Percentiles rank a stretch among this genome's conserved stretches.
These are phyloP conservation scores for Ustilago nuda DNA, from an alignment of 1,284 basidiomycete genomes.

Conservation along the genomic window DNA sequence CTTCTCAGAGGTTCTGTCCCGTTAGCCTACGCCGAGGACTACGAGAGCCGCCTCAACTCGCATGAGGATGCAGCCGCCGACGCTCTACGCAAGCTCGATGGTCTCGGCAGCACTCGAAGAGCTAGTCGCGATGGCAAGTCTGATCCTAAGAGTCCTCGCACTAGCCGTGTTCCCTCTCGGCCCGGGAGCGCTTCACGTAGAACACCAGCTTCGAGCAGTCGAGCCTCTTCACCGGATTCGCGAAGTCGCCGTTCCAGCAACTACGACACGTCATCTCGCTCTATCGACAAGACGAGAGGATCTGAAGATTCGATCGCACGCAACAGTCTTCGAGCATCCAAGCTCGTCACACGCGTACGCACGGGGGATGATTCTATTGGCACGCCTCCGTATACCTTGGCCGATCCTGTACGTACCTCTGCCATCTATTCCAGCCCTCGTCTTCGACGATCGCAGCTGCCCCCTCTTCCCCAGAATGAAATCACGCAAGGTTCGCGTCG, in stretches of 20 bases:
- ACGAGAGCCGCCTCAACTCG: constrained; percentile 48
- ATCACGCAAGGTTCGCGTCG: constrained; percentile 37
- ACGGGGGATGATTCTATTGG: constrained; percentile 19
- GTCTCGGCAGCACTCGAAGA: constrained; percentile 76
- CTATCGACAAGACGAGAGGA: constrained; percentile 28
- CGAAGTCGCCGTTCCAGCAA: constrained; percentile 45
- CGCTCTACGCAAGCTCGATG: constrained; percentile 91
- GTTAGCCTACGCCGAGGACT: constrained; percentile 54
- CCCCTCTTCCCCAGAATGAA: constrained; percentile 55
- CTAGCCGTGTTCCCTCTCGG: constrained; percentile 46
- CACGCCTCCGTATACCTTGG: constrained; percentile 11
- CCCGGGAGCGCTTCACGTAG: constrained; percentile 51
- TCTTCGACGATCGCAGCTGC: constrained; percentile 51
- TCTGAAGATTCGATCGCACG: constrained; percentile 28
- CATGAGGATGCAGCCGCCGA: constrained; percentile 86
- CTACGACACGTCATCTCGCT: constrained; percentile 42
- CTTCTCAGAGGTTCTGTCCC: constrained; percentile 63
- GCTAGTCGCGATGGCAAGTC: constrained; percentile 44
- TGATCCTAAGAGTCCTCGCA: constrained; percentile 53
- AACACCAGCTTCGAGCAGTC: constrained; percentile 48
- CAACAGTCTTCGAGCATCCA: constrained; percentile 43
- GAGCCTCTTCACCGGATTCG: constrained; percentile 47
- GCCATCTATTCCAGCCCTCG: constrained; percentile 51
- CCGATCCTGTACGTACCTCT: constrained; percentile 27
- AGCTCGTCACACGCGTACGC: constrained; percentile 33